Percentiles rank a stretch among this genome's conserved stretches.
These are phyloP conservation scores for Cardamine occulta DNA, from an alignment of 345 rosid genomes.

Conservation along the genomic window DNA sequence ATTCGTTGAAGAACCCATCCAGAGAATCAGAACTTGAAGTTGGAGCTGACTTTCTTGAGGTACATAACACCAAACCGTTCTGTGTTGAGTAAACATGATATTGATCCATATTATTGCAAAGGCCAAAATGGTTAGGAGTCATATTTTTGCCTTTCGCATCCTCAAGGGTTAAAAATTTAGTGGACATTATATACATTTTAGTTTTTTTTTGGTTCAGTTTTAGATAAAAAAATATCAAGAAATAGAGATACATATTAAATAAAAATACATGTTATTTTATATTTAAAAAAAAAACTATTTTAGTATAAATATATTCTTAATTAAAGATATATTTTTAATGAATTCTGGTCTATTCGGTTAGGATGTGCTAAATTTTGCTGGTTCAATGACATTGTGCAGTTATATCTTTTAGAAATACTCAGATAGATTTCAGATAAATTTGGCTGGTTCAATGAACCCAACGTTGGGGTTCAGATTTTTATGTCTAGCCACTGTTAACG, in stretches of 20 bases:
- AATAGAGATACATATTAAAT: neutral
- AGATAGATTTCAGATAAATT: too few species aligned
- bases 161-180: neutral
- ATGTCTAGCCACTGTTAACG: neutral
- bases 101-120: neutral
- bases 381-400: too few species aligned
- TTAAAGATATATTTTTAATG: neutral
- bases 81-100: neutral
- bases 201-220: neutral
- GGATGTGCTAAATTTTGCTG: neutral
- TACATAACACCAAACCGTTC: slow-evolving; percentile 31
- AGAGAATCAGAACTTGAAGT: slow-evolving; percentile 60
- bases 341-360: too few species aligned
- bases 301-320: too few species aligned
- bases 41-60: slow-evolving; percentile 88
- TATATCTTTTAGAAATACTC: too few species aligned
- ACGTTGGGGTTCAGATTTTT: too few species aligned
- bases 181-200: neutral
- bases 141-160: slow-evolving; percentile 24
- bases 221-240: neutral
- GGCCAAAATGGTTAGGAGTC: neutral
- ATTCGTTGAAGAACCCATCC: slow-evolving; percentile 49
- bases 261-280: neutral
- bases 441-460: neutral
- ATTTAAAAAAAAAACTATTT: too few species aligned